Percentiles rank a stretch among this genome's conserved stretches.
phyloP scores from a whole-genome alignment of 306 rosid genomes.

The Begonia loranthoides region DNA sequence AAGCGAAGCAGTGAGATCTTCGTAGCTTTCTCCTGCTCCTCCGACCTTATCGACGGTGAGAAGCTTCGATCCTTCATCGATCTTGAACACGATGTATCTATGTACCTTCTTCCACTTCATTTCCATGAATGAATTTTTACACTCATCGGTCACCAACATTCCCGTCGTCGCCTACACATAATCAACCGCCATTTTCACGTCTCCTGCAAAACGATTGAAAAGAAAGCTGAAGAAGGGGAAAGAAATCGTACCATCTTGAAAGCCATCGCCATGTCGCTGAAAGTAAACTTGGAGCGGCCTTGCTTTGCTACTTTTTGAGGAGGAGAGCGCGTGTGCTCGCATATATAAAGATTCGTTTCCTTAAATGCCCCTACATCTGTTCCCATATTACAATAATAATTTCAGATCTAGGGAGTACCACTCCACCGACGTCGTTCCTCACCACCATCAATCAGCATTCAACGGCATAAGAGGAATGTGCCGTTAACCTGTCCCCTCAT shows the following conservation, averaged over 20 bases:
- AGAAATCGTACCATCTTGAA: slow-evolving; percentile 76
- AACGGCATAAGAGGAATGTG: too few species aligned
- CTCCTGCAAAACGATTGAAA: not conserved
- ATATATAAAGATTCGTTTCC: too few species aligned
- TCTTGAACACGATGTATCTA: slow-evolving; percentile 87
- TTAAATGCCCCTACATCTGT: too few species aligned
- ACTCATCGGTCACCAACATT: slow-evolving; percentile 98
- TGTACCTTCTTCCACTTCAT: slow-evolving; percentile 99
- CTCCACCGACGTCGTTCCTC: too few species aligned
- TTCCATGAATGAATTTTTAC: slow-evolving; percentile 93
- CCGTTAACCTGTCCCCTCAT: too few species aligned
- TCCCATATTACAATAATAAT: too few species aligned
- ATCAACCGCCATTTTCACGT: not conserved
- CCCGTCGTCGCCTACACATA: slow-evolving; percentile 77
- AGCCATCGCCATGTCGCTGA: slow-evolving; percentile 79
- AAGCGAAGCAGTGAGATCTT: slow-evolving; percentile 73
- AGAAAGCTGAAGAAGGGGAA: not conserved
- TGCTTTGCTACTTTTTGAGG: too few species aligned
- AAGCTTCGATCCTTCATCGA: slow-evolving; percentile 73
- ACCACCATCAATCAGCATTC: too few species aligned
- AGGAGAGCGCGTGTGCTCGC: too few species aligned
- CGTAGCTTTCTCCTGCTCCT: slow-evolving; percentile 75
- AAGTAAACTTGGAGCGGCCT: not conserved
- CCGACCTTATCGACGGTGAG: slow-evolving; percentile 93
- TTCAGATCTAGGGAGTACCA: too few species aligned